Evolutionary conservation across 805 yeast genomes (phyloP).

Genomic region (Jamesozyma gamospora): DNA sequence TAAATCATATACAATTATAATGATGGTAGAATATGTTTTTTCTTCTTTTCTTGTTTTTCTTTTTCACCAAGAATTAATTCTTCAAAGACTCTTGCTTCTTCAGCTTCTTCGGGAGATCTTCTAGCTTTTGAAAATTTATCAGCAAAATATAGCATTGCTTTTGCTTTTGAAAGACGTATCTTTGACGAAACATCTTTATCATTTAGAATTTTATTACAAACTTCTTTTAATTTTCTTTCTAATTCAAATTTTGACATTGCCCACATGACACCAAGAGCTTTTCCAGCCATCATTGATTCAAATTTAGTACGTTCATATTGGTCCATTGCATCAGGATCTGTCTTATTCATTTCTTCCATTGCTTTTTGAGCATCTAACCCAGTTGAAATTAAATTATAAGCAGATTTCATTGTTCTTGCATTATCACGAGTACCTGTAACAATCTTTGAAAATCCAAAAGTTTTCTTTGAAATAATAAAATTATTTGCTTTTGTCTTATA

Average conservation of each 20-base stretch:
- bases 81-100: slow-evolving; percentile 85
- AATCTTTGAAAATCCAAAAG: slow-evolving; percentile 80
- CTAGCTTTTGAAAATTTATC: slow-evolving; percentile 52
- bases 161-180: slow-evolving; percentile 65
- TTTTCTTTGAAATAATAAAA: slow-evolving; percentile 62
- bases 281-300: slow-evolving; percentile 77
- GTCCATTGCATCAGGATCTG: slow-evolving; percentile 50
- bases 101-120: slow-evolving; percentile 82
- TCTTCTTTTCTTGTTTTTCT: slow-evolving; percentile 31
- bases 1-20: too few relatives aligned
- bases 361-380: slow-evolving; percentile 83
- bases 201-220: slow-evolving; percentile 65
- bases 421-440: slow-evolving; percentile 74
- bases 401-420: slow-evolving; percentile 72
- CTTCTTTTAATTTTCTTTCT: slow-evolving; percentile 65
- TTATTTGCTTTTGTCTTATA: slow-evolving; percentile 70
- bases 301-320: slow-evolving; percentile 62
- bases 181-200: slow-evolving; percentile 54
- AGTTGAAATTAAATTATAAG: slow-evolving; percentile 68
- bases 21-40: neutral
- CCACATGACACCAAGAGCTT: slow-evolving; percentile 91
- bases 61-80: slow-evolving; percentile 84
- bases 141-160: slow-evolving; percentile 67
- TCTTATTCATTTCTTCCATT: slow-evolving; percentile 62
- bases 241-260: slow-evolving; percentile 84